phyloP scores from a whole-genome alignment of 2,329 filamentous ascomycete genomes.

The Fusarium duplospermum region DNA sequence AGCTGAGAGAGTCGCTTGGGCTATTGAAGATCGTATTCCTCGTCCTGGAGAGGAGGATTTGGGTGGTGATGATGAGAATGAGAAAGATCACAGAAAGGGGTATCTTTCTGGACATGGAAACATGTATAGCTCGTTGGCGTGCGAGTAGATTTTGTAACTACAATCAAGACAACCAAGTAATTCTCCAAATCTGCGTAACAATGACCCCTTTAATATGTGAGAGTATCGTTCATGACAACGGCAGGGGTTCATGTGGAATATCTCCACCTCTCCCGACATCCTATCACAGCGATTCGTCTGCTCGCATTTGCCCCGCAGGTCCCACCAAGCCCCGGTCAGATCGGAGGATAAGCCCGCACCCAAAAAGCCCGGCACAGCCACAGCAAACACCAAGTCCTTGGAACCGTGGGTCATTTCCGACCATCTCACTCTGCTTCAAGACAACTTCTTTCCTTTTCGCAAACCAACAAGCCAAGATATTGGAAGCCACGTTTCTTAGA shows the following conservation, averaged over 20 bases:
- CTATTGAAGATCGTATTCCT: constrained; percentile 67
- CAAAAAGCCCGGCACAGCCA: not conserved
- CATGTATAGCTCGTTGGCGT: constrained; percentile 49
- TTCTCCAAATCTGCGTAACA: not conserved
- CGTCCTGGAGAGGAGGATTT: constrained; percentile 32
- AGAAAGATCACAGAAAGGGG: constrained; percentile 25
- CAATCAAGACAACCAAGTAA: not conserved
- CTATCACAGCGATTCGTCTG: constrained; percentile 3
- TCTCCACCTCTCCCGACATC: not conserved
- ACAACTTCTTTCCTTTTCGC: not conserved
- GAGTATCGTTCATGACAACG: not conserved
- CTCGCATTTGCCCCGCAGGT: constrained; percentile 28
- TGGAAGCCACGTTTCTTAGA: not conserved
- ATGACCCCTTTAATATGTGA: not conserved
- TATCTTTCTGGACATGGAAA: constrained; percentile 53
- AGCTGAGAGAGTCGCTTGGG: constrained; percentile 79
- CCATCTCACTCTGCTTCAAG: constrained; percentile 8
- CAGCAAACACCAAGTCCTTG: constrained; percentile 7
- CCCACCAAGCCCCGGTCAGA: not conserved
- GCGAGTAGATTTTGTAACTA: constrained; percentile 21
- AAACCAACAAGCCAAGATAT: not conserved
- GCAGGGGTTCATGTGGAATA: not conserved
- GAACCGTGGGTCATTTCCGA: not conserved
- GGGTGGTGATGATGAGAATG: not conserved
- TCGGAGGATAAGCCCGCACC: not conserved